Conservation (phyloP, 179 eudicot species). For the Gypsophila paniculata region DNA sequence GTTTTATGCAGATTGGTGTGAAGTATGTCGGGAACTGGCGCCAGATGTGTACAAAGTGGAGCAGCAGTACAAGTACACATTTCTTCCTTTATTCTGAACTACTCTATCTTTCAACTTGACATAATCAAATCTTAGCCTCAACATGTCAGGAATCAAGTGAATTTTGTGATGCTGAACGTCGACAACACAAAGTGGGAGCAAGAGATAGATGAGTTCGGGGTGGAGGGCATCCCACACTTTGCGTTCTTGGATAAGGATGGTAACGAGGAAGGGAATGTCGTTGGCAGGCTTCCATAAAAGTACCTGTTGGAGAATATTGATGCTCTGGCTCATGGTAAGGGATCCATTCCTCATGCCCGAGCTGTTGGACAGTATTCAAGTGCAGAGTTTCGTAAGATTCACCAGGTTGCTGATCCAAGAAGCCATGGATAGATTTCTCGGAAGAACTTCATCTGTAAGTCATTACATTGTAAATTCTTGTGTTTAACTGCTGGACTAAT, state of each 20-base stretch:
- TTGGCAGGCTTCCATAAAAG: conserved; percentile 73
- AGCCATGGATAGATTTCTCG: conserved; percentile 64
- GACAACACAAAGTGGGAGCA: conserved; percentile 99
- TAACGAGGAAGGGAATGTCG: conserved; percentile 85
- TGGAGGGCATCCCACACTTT: conserved; percentile 98
- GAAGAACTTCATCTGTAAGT: too few relatives aligned
- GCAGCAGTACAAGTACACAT: conserved; percentile 70
- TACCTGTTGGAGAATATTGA: conserved; percentile 71
- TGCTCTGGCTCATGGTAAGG: conserved; percentile 71
- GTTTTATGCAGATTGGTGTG: conserved; percentile 99
- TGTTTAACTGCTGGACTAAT: too few relatives aligned
- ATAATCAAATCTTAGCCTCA: too few relatives aligned
- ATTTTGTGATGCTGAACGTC: conserved; percentile 93
- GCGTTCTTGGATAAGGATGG: conserved; percentile 82
- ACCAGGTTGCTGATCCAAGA: conserved; percentile 80
- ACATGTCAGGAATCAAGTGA: conserved; percentile 66
- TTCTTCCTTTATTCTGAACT: neutral
- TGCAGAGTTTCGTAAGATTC: conserved; percentile 69
- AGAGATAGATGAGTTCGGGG: conserved; percentile 94
- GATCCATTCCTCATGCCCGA: conserved; percentile 80
- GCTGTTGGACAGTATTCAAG: conserved; percentile 72
- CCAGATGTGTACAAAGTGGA: conserved; percentile 95
- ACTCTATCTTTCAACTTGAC: too few relatives aligned
- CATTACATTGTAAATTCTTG: too few relatives aligned
- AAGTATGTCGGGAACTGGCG: conserved; percentile 91